Conservation (phyloP, 169 alveolate genomes). For the Plasmodium ovale region DNA sequence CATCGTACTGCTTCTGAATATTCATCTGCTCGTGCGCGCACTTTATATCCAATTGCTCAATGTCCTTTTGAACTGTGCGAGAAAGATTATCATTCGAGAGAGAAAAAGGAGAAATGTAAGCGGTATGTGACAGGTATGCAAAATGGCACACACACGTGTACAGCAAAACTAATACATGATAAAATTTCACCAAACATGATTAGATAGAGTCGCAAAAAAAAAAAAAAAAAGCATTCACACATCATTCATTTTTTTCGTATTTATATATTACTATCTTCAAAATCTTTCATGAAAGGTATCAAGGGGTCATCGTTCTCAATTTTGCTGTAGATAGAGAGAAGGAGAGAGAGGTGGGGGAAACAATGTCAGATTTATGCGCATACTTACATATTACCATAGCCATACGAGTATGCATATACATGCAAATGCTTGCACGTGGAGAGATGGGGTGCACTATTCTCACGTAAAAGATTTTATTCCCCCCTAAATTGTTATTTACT, state of each 20-base stretch:
- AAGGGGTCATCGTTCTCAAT: conserved; percentile 73
- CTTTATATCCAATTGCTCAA: conserved; percentile 88
- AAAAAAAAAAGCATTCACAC: background rate
- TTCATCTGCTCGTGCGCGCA: conserved; percentile 92
- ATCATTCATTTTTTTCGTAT: background rate
- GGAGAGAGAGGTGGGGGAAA: background rate
- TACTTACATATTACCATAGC: background rate
- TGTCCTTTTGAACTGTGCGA: conserved; percentile 83
- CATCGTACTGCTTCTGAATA: conserved; percentile 90
- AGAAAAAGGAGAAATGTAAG: background rate
- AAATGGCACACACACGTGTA: too few species aligned
- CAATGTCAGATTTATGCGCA: background rate
- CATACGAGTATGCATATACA: background rate
- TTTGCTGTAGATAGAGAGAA: conserved; percentile 28
- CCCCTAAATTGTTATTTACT: too few species aligned
- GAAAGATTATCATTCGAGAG: background rate
- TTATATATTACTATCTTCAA: conserved; percentile 67
- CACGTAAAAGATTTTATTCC: too few species aligned
- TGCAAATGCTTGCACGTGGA: too few species aligned
- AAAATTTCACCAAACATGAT: too few species aligned
- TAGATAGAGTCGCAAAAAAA: too few species aligned
- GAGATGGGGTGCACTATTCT: too few species aligned
- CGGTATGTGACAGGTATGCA: too few species aligned
- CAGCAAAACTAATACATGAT: too few species aligned
- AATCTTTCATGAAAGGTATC: conserved; percentile 68